A percentile compares a stretch with the other conserved stretches of the same genome.
These are phyloP conservation scores for Panicum miliaceum DNA, from an alignment of 176 grass and related monocot genomes.

Conservation along the genomic window DNA sequence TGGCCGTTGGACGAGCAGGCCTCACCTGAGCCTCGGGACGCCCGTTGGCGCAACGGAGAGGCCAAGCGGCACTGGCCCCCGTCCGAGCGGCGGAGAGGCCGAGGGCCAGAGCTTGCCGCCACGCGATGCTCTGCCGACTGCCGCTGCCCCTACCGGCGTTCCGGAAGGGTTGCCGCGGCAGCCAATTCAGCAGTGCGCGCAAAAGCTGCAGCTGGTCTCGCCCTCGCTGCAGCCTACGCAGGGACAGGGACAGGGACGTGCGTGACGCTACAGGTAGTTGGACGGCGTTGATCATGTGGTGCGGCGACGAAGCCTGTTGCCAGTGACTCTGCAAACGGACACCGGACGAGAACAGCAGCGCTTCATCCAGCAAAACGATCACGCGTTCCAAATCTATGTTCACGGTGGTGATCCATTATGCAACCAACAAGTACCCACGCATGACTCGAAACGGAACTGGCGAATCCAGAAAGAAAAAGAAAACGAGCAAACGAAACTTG, in stretches of 20 bases:
- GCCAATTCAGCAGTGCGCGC: neutral
- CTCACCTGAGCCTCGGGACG: conserved; percentile 54
- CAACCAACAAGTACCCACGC: neutral
- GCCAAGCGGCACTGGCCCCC: conserved; percentile 36
- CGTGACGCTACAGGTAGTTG: neutral
- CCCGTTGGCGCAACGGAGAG: conserved; percentile 60
- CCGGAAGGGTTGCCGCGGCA: neutral
- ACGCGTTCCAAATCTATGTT: no score
- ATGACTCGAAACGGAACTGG: neutral
- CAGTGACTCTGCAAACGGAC: neutral
- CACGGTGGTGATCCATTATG: no score
- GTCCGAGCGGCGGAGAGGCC: neutral
- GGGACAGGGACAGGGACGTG: neutral
- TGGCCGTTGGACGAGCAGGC: neutral
- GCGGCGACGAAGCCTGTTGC: neutral
- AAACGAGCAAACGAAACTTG: neutral
- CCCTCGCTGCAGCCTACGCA: neutral
- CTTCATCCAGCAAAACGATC: no score
- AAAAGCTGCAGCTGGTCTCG: neutral
- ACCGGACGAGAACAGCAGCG: no score
- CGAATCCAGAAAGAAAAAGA: neutral
- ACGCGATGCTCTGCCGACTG: neutral
- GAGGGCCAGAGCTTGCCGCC: conserved; percentile 3
- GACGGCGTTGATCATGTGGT: neutral
- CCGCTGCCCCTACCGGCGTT: no score